Evolutionary conservation across 805 yeast species (phyloP).

Genomic region (Metschnikowia kunwiensis): DNA sequence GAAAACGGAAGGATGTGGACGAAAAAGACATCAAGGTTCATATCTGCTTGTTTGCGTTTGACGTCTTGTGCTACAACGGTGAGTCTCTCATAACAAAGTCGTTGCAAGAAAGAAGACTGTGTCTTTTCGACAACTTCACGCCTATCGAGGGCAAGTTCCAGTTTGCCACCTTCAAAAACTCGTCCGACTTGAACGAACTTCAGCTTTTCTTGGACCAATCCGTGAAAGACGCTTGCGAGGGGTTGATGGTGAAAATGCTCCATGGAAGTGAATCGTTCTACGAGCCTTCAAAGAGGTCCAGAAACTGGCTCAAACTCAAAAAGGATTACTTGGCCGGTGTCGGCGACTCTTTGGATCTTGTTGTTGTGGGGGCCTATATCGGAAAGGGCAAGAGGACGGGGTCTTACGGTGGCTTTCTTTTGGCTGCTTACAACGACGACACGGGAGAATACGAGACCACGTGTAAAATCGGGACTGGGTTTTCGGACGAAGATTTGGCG

Average conservation of each 20-base stretch:
- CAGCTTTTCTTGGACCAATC: conserved; percentile 85
- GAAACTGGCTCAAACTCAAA: conserved; percentile 93
- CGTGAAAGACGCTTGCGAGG: conserved; percentile 88
- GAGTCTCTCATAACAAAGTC: conserved; percentile 65
- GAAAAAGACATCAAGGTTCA: conserved; percentile 84
- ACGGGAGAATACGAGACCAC: conserved; percentile 92
- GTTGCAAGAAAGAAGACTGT: conserved; percentile 64
- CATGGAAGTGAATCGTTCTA: conserved; percentile 78
- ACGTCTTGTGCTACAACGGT: conserved; percentile 71
- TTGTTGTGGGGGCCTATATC: conserved; percentile 88
- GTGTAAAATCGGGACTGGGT: conserved; percentile 97
- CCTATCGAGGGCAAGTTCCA: conserved; percentile 74
- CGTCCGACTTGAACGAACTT: conserved; percentile 69
- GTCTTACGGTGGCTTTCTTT: conserved; percentile 87
- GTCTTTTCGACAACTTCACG: conserved; percentile 53
- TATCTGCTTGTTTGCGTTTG: conserved; percentile 92
- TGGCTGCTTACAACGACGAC: conserved; percentile 88
- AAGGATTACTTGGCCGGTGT: conserved; percentile 94
- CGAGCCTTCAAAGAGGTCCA: conserved; percentile 91
- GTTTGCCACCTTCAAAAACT: conserved; percentile 72
- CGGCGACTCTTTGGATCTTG: conserved; percentile 92
- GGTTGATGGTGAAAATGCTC: conserved; percentile 89
- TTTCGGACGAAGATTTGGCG: conserved; percentile 78
- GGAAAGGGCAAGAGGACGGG: conserved; percentile 96
- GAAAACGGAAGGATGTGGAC: conserved; percentile 91